Conservation (phyloP, 805 yeast genomes). For the Suhomyces xylopsoci region DNA sequence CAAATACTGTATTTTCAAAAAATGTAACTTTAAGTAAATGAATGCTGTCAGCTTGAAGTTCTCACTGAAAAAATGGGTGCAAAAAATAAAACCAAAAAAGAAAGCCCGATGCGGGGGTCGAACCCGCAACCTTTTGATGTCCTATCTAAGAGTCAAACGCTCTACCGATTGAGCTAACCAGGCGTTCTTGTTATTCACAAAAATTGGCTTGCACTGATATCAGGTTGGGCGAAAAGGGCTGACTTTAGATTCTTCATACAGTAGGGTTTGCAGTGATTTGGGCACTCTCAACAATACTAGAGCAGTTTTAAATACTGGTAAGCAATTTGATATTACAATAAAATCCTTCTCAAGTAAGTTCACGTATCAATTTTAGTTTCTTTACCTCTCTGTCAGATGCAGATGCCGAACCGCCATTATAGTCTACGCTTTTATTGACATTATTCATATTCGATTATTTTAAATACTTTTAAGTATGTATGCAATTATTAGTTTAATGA, state of each 20-base stretch:
- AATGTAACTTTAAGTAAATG: background rate
- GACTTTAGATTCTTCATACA: too few species aligned
- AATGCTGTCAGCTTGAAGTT: background rate
- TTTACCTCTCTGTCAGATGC: background rate
- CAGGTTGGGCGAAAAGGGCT: background rate
- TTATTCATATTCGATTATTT: background rate
- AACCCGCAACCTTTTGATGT: conserved; percentile 18
- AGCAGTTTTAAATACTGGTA: background rate
- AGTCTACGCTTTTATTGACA: background rate
- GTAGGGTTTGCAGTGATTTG: background rate
- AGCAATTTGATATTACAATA: background rate
- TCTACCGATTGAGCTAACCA: conserved; percentile 11
- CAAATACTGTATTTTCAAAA: background rate
- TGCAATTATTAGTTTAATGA: background rate
- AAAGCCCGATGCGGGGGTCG: conserved; percentile 20
- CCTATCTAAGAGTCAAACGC: conserved; percentile 12
- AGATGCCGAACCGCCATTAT: background rate
- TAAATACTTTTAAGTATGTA: background rate
- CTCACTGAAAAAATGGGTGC: background rate
- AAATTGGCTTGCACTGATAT: background rate
- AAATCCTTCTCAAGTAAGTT: background rate
- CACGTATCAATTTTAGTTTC: too few species aligned
- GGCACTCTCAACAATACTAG: background rate
- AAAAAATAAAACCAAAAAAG: conserved; percentile 5
- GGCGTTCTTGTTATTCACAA: background rate